Conservation (phyloP, 352 stramenopile genomes). For the Globisporangium irregulare region DNA sequence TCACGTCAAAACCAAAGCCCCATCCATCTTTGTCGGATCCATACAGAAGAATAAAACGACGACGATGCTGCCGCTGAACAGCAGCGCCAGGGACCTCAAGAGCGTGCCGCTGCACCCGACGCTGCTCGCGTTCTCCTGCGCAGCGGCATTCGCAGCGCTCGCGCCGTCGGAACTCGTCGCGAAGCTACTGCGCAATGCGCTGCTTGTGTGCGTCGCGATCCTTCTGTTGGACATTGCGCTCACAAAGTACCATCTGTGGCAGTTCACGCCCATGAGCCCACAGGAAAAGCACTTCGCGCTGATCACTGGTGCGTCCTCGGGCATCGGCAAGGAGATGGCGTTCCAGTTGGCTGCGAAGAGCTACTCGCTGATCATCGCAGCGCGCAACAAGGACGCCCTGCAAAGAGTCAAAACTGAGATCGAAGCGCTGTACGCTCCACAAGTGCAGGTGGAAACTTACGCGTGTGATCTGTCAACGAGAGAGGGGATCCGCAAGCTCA, state of each 20-base stretch:
- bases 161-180: conserved; percentile 19
- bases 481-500: conserved; percentile 32
- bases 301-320: conserved; percentile 64
- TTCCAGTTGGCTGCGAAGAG: conserved; percentile 59
- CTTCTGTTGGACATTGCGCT: conserved; percentile 37
- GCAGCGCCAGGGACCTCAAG: not conserved
- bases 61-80: not conserved
- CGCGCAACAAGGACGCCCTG: conserved; percentile 42
- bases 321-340: conserved; percentile 70
- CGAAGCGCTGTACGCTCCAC: conserved; percentile 30
- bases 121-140: not conserved
- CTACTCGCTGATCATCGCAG: conserved; percentile 59
- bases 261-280: conserved; percentile 25
- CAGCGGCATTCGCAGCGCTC: not conserved
- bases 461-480: conserved; percentile 42
- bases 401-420: conserved; percentile 52
- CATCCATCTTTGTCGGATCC: too few relatives aligned
- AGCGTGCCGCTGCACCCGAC: conserved; percentile 1
- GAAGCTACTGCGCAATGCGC: conserved; percentile 23
- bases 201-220: conserved; percentile 35
- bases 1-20: not conserved
- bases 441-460: conserved; percentile 39
- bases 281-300: conserved; percentile 36
- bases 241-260: conserved; percentile 48
- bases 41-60: not conserved